Evolutionary conservation across 768 basidiomycete species (phyloP).

Genomic region (Mrakia blollopis): DNA sequence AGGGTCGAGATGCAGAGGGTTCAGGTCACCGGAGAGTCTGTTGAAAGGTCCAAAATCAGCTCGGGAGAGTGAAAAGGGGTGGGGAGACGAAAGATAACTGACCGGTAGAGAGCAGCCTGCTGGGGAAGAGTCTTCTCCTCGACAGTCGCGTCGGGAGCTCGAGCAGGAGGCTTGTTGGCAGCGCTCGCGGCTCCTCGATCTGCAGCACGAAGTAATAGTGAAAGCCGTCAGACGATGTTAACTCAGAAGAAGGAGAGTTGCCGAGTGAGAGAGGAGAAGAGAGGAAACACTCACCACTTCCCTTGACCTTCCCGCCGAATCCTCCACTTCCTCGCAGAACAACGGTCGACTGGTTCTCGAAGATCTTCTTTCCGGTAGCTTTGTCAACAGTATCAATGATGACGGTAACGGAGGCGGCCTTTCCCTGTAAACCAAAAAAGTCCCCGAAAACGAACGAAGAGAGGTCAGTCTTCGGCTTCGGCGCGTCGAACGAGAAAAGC

Average conservation of each 20-base stretch:
- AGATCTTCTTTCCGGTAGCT: conserved; percentile 67
- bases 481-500: background rate
- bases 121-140: conserved; percentile 78
- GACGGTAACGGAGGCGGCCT: conserved; percentile 81
- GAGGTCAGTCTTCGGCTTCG: background rate
- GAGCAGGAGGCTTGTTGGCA: conserved; percentile 69
- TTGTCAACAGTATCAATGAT: conserved; percentile 77
- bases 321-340: conserved; percentile 94
- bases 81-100: conserved; percentile 32
- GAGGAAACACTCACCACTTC: conserved; percentile 57
- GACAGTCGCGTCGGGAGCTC: conserved; percentile 73
- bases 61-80: background rate
- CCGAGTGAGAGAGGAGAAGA: background rate
- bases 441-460: no score
- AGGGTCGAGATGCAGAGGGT: conserved; percentile 88
- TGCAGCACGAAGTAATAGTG: conserved; percentile 40
- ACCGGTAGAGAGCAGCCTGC: conserved; percentile 93
- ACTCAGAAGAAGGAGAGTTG: no score
- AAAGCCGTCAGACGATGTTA: no score
- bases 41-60: background rate
- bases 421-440: conserved; percentile 59
- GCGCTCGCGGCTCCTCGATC: conserved; percentile 89
- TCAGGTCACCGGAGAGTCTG: conserved; percentile 83
- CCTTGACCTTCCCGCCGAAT: conserved; percentile 83
- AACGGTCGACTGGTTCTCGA: conserved; percentile 86